These are phyloP conservation scores for Hagleromyces aurorensis DNA, from an alignment of 805 yeast species.

Conservation along the genomic window DNA sequence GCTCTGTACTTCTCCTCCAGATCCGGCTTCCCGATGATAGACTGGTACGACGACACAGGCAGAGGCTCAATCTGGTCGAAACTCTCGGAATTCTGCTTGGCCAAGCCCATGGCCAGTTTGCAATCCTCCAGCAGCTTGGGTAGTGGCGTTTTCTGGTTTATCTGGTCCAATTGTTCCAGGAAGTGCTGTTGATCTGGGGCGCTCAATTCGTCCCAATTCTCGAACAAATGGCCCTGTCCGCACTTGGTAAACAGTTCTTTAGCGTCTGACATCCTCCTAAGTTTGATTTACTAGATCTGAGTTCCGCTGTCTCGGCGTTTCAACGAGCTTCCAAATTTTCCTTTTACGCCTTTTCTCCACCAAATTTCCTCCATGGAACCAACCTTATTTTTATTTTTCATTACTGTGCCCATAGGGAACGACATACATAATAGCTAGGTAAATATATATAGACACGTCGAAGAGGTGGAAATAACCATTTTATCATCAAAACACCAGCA, in stretches of 20 bases:
- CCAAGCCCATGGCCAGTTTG: conserved; percentile 37
- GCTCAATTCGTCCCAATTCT: conserved; percentile 37
- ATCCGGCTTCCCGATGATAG: conserved; percentile 33
- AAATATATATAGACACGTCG: too few relatives aligned
- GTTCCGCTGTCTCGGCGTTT: too few relatives aligned
- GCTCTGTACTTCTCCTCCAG: conserved; percentile 36
- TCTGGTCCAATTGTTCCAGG: conserved; percentile 25
- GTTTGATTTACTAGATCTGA: too few relatives aligned
- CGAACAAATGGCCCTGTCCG: conserved; percentile 47
- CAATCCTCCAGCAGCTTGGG: conserved; percentile 33
- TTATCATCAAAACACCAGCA: too few relatives aligned
- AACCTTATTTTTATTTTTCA: too few relatives aligned
- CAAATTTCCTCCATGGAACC: too few relatives aligned
- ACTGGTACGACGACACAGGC: conserved; percentile 46
- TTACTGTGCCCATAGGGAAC: too few relatives aligned
- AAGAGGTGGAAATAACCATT: too few relatives aligned
- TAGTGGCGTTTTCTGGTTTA: conserved; percentile 16
- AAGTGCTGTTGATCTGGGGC: conserved; percentile 32
- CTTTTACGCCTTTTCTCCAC: too few relatives aligned
- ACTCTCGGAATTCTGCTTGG: conserved; percentile 20
- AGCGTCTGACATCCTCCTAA: too few relatives aligned
- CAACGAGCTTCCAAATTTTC: too few relatives aligned
- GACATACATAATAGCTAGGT: too few relatives aligned
- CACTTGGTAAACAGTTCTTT: conserved; percentile 36
- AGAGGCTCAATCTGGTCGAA: conserved; percentile 36